A percentile compares a stretch with the other conserved stretches of the same genome.
phyloP scores from a whole-genome alignment of 306 rosid species.

The Casuarina cunninghamiana region DNA sequence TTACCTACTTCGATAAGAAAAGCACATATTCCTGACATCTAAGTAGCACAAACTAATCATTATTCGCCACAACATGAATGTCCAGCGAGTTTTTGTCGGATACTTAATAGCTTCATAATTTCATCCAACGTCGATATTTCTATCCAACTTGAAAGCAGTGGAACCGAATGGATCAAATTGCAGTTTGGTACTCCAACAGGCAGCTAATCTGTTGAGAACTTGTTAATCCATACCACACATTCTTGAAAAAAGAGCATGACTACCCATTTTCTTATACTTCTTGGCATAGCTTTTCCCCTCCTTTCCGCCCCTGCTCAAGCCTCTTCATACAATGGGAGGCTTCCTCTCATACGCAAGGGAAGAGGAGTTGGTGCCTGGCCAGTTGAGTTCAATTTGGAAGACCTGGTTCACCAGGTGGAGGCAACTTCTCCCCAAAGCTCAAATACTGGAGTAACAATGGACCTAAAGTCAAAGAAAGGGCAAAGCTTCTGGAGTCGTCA shows the following conservation, averaged over 20 bases:
- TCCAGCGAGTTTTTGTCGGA: conserved; percentile 5
- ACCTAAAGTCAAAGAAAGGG: conserved; percentile 19
- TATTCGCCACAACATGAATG: background rate
- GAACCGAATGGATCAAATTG: background rate
- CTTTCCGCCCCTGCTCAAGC: conserved; percentile 19
- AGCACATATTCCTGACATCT: conserved; percentile 46
- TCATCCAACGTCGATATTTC: background rate
- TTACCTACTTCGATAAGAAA: conserved; percentile 41
- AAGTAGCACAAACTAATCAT: conserved; percentile 4
- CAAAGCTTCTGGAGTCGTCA: conserved; percentile 3
- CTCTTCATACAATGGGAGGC: conserved; percentile 13
- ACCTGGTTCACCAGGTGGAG: conserved; percentile 21
- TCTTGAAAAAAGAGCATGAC: conserved; percentile 22
- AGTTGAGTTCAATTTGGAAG: conserved; percentile 2
- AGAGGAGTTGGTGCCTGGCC: conserved; percentile 1
- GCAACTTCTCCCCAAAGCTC: conserved; percentile 13
- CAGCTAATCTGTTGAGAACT: background rate
- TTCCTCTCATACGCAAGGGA: conserved; percentile 13
- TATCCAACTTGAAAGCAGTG: background rate
- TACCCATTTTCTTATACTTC: conserved; percentile 22
- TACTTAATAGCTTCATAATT: background rate
- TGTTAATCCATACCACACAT: background rate
- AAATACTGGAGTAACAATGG: conserved; percentile 27
- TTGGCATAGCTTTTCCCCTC: conserved; percentile 18
- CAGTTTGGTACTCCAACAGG: background rate